These are phyloP conservation scores for Fusarium begoniae DNA, from an alignment of 2,329 filamentous ascomycete genomes.

Conservation along the genomic window DNA sequence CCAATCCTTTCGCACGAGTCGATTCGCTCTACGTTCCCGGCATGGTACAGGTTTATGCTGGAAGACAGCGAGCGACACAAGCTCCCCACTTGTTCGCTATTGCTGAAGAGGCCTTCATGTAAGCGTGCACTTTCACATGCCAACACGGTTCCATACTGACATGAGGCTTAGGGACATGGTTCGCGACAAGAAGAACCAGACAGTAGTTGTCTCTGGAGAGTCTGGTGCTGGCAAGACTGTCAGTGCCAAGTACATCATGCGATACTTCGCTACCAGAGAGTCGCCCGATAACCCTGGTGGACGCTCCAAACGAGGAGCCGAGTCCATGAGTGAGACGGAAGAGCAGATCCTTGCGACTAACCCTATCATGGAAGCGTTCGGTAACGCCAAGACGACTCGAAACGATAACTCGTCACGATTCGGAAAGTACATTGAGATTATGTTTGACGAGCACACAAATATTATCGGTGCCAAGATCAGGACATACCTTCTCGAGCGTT, in stretches of 20 bases:
- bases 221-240: conserved; percentile 99
- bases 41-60: conserved; percentile 99
- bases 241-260: conserved; percentile 99
- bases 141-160: conserved; percentile 47
- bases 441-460: conserved; percentile 95
- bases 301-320: conserved; percentile 77
- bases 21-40: conserved; percentile 98
- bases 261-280: conserved; percentile 98
- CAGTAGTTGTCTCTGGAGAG: conserved; percentile 98
- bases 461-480: conserved; percentile 98
- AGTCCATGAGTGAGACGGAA: conserved; percentile 95
- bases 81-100: conserved; percentile 98
- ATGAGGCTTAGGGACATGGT: conserved; percentile 83
- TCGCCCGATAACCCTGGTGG: conserved; percentile 86
- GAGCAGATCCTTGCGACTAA: conserved; percentile 98
- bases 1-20: conserved; percentile 96
- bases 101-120: conserved; percentile 98
- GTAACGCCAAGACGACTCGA: conserved; percentile 98
- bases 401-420: conserved; percentile 99
- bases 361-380: conserved; percentile 99
- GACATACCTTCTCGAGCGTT: conserved; percentile 94
- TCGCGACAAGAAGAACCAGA: conserved; percentile 94
- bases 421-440: conserved; percentile 99
- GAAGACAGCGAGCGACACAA: conserved; percentile 94
- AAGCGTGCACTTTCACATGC: conserved; percentile 37